Evolutionary conservation across 2,329 filamentous ascomycete genomes (phyloP), one percentile per base, ranked within the genome.

Genomic region (Stemphylium beticola): DNA sequence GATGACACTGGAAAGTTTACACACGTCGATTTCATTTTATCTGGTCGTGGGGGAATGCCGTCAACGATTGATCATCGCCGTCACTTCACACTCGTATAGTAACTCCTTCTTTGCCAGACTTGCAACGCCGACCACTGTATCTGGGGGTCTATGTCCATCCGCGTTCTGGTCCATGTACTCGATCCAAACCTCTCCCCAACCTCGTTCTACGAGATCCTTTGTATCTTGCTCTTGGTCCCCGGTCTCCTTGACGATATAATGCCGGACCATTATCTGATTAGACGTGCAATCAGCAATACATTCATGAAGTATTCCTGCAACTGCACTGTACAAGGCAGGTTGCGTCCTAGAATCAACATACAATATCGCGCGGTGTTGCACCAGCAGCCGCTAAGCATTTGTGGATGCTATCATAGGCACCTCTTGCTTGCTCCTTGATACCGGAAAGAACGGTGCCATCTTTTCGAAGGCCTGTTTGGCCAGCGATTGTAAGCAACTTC

Each of bases 101-200:
- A 74, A 33, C 26, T 63, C 61, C 33, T 65, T 64, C 55, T 62
- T 64, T 24, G 73, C 71, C 53, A 75, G 54, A 44, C 64, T 65
- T 14, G 71, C 71, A 41, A 75, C 73, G 0, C 73, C 73, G 4
- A 75, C 31, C 6, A 75, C 72, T 5, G 72, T 75, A 51, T 74
- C 72, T n/a, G 73, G 73, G 4, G 73, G 73, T 37, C 67, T 62
- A 55, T 75, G 71, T 11, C 72, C 72, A 11, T 65, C 60, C 4
- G 50, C 68, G 4, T 74, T 62, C 17, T 55, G 47, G 43, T 75
- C 69, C 73, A 75, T 74, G 38, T 72, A 75, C 26, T 72, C 61
- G 2, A 69, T 70, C 73, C 73, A 75, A 7, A 65, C 36, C 2
- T 69, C 57, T 22, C 61, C 72, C 73, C 72, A 75, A 1, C 69